Base-by-base conservation (phyloP, 1,139 yeast genomes). In the Arxiozyma bovina region DNA sequence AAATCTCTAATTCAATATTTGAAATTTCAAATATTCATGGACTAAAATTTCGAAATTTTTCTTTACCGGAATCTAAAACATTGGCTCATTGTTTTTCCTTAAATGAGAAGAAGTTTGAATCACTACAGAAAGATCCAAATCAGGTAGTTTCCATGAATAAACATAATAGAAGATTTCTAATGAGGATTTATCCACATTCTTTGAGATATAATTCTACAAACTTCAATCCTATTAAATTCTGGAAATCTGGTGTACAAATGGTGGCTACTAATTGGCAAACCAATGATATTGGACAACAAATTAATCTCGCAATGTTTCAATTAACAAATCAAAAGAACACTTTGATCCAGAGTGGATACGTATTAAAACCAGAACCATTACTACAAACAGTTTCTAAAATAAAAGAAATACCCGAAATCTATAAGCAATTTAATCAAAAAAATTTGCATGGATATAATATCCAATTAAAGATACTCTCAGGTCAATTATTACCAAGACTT, bases 241-340 rank as follows among this genome's bases (percentile, higher is more conserved):
- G 99, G 99, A 75, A 76, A 50, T 75, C 79, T 53, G 99, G 99
- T 0, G 85, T 79, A 4, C 99, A 93, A 66, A 81, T 94, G 90
- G 98, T 88, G 3, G 98, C 99, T 0, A 83, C 96, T 1, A 93
- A 93, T 66, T 94, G 98, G 98, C 99, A 93, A 70, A 86, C 96
- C 0, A 85, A 82, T 67, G 99, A 93, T 65, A 60, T 82, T 23
- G 97, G 97, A 0, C 93, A 90, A 67, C 96, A 89, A 64, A 66
- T 93, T n/a, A 91, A 90, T 67, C 87, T 87, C 61, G 88, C 97
- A 0, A 74, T 91, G 76, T 93, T 93, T 69, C 73, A 80, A 49
- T 73, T 77, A 4, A 78, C 79, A 0, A 73, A 77, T 22, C 77
- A 75, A 41, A 62, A 61, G 41, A 59, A 61, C 43, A 58, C 60